phyloP scores from a whole-genome alignment of 2,329 filamentous ascomycete genomes.

The Fusarium oligoseptatum region DNA sequence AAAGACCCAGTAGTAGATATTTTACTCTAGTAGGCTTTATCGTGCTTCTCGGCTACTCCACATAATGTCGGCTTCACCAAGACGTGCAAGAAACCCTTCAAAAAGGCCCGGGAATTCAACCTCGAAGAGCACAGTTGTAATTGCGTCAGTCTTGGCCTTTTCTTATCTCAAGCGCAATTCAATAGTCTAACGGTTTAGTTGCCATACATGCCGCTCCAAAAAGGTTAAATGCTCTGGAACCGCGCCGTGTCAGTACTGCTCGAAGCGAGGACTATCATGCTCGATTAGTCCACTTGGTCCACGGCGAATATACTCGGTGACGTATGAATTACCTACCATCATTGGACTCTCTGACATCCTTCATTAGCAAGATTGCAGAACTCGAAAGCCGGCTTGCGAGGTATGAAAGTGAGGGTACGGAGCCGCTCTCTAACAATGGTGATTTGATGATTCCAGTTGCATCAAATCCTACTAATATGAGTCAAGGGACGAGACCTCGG shows the following conservation, averaged over 20 bases:
- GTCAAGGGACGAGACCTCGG: background rate
- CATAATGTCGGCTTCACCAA: background rate
- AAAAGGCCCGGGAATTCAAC: background rate
- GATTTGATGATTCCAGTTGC: background rate
- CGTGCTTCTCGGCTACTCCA: background rate
- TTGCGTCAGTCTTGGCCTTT: background rate
- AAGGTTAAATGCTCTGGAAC: background rate
- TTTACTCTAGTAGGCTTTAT: background rate
- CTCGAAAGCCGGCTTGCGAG: background rate
- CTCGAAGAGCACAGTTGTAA: background rate
- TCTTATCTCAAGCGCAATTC: background rate
- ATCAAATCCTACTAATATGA: background rate
- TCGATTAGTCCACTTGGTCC: background rate
- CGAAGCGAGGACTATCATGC: background rate
- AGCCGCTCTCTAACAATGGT: background rate
- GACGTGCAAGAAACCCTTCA: background rate
- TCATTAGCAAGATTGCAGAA: background rate
- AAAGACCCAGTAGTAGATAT: background rate
- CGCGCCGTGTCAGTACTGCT: background rate
- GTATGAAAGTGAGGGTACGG: background rate
- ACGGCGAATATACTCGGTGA: background rate
- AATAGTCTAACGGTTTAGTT: background rate
- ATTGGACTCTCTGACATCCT: background rate
- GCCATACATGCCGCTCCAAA: background rate
- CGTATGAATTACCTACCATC: background rate